Evolutionary conservation across 2,329 filamentous ascomycete species (phyloP).

Genomic region (Colletotrichum abscissum): DNA sequence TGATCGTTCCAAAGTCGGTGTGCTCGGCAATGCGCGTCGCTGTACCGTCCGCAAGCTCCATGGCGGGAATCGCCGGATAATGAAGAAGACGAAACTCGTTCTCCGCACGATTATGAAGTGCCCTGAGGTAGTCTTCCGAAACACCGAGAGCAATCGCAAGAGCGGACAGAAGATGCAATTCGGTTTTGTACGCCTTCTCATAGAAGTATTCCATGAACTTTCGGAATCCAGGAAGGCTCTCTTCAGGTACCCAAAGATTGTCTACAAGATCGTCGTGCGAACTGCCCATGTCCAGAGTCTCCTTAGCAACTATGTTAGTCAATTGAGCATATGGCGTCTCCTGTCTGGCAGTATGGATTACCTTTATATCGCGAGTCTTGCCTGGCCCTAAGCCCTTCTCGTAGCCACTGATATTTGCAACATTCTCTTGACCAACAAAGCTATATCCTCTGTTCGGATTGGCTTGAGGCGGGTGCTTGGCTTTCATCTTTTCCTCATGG

Average conservation of each 20-base stretch:
- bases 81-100: constrained; percentile 37
- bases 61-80: constrained; percentile 46
- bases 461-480: constrained; percentile 43
- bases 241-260: constrained; percentile 54
- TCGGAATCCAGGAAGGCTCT: constrained; percentile 50
- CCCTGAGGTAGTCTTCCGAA: constrained; percentile 34
- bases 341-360: neutral
- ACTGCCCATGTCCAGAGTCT: constrained; percentile 17
- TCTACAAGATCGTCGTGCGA: constrained; percentile 10
- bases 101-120: constrained; percentile 26
- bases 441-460: constrained; percentile 46
- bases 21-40: constrained; percentile 44
- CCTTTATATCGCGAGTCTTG: constrained; percentile 23
- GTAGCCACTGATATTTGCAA: constrained; percentile 40
- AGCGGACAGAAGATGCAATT: constrained; percentile 43
- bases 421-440: constrained; percentile 44
- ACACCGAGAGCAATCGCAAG: constrained; percentile 48
- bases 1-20: constrained; percentile 48
- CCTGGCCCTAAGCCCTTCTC: constrained; percentile 20
- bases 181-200: constrained; percentile 42
- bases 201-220: constrained; percentile 45
- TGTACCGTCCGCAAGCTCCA: constrained; percentile 45
- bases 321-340: neutral
- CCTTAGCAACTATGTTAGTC: neutral
- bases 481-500: constrained; percentile 41